Evolutionary conservation across 257 asterid genomes (phyloP).

Genomic region (Lycium ferocissimum): DNA sequence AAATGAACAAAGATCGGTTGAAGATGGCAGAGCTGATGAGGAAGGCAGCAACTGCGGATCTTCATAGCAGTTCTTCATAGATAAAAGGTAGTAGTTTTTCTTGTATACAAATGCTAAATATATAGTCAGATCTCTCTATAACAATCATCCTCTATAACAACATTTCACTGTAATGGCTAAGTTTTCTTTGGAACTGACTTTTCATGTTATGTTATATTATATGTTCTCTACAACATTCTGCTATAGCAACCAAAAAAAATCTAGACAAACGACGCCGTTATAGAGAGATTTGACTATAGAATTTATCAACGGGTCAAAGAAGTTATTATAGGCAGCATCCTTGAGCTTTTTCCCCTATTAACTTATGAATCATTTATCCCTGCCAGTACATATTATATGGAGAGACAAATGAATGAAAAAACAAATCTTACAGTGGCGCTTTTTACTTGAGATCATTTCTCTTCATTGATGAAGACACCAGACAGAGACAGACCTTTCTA

Average conservation of each 20-base stretch:
- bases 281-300: neutral
- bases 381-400: neutral
- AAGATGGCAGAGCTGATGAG: constrained; percentile 52
- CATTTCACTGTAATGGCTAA: neutral
- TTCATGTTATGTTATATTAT: constrained; percentile 2
- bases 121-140: neutral
- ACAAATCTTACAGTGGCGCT: neutral
- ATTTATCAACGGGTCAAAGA: too few species aligned
- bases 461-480: constrained; percentile 1
- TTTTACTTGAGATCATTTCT: neutral
- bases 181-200: neutral
- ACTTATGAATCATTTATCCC: neutral
- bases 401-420: neutral
- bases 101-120: too few species aligned
- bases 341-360: neutral
- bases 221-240: neutral
- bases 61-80: constrained; percentile 45
- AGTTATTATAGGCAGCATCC: neutral
- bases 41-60: constrained; percentile 45
- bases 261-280: neutral
- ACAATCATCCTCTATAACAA: neutral
- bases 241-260: neutral
- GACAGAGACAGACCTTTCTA: neutral
- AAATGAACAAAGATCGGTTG: constrained; percentile 32
- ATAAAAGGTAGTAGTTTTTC: constrained; percentile 41